Evolutionary conservation across 345 rosid genomes (phyloP), one percentile per base, ranked within the genome.

Genomic region (Toxicodendron radicans): DNA sequence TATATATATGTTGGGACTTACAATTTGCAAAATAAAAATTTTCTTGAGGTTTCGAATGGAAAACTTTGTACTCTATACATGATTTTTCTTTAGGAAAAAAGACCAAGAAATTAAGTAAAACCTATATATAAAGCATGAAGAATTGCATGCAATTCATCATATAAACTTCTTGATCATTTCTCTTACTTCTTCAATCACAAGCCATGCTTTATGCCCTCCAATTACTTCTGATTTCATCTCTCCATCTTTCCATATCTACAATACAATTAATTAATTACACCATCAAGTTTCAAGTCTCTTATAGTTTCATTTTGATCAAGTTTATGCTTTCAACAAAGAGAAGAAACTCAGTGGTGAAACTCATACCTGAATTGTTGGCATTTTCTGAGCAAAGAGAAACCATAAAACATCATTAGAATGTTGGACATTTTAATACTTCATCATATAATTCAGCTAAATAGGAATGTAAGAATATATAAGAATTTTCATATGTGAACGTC

Each of bases 171-270:
- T 75, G 67, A 94, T 91, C 91, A 94, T 85, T 72, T 87, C 90
- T 73, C 85, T 79, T 3, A 94, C 97, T 88, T 91, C 94, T 66
- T 94, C 95, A 38, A 90, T 78, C 32, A 94, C 99, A 80, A 92
- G 89, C 98, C 98, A 94, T 27, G 90, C 98, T 78, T 92, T 89
- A 60, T 92, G 98, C 41, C 98, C 98, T 78, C 98, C 98, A 7
- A 92, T 92, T 27, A 94, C 93, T 79, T 94, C 98, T 53, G 81
- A 94, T 79, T 94, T 88, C 97, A 92, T 87, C 80, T 94, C 95
- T 12, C 89, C 95, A 79, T 92, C 97, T 73, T 86, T 91, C 97
- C 97, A 91, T 46, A 91, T 32, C 93, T 91, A 84, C 83, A 82
- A 60, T 53, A 27, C 57, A 53, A 68, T 46, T 8, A 38, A 38